Percentiles rank a stretch among this genome's conserved stretches.
phyloP scores from a whole-genome alignment of 2,329 filamentous ascomycete genomes.

The Trichoderma pleuroti region DNA sequence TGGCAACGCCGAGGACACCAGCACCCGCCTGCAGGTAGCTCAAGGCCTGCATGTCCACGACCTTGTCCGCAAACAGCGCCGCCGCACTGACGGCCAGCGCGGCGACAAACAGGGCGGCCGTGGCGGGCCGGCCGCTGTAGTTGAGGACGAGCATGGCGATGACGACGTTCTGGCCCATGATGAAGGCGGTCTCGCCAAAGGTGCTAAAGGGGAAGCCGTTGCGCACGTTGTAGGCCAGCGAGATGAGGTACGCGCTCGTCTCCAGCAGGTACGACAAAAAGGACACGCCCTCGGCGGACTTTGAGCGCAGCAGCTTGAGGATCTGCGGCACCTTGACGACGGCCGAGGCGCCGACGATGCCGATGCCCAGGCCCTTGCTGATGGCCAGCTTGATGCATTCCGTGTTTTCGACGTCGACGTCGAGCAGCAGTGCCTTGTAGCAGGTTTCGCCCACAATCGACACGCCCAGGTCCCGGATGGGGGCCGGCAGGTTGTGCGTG shows the following conservation, averaged over 20 bases:
- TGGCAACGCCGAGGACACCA: constrained; percentile 76
- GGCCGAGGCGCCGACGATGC: constrained; percentile 83
- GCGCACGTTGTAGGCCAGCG: constrained; percentile 86
- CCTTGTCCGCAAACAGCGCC: constrained; percentile 62
- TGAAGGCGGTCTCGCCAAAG: constrained; percentile 90
- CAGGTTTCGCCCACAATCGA: constrained; percentile 79
- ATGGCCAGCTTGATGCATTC: constrained; percentile 85
- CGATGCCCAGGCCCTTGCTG: constrained; percentile 88
- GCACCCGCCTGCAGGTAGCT: constrained; percentile 79
- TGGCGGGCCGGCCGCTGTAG: constrained; percentile 65
- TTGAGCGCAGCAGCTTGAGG: constrained; percentile 78
- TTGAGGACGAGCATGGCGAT: constrained; percentile 84
- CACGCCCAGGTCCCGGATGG: constrained; percentile 69
- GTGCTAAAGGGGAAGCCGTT: constrained; percentile 94
- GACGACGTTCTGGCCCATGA: constrained; percentile 86
- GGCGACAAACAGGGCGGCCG: constrained; percentile 75
- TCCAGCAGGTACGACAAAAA: constrained; percentile 93
- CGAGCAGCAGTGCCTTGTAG: constrained; percentile 81
- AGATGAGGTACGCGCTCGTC: constrained; percentile 82
- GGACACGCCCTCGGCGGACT: constrained; percentile 77
- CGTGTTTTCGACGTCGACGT: constrained; percentile 73
- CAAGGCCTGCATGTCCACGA: constrained; percentile 66
- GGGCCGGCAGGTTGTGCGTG: constrained; percentile 68
- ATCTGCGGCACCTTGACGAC: constrained; percentile 98
- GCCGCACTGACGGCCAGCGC: constrained; percentile 66